Evolutionary conservation across 2,329 filamentous ascomycete genomes (phyloP).

Genomic region (Clonostachys rhizophaga): DNA sequence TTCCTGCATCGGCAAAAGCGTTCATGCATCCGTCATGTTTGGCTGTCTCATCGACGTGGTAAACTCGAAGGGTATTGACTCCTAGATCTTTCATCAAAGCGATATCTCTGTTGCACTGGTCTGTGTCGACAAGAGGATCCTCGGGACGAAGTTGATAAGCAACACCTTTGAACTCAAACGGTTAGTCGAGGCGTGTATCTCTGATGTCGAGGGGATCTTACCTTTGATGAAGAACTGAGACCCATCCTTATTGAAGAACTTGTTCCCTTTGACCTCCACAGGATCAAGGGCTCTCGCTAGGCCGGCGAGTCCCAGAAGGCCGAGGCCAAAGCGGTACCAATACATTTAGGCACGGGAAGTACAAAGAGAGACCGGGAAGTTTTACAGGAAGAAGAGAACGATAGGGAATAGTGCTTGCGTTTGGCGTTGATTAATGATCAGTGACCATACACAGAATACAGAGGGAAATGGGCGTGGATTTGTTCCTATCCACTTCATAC

Average conservation of each 20-base stretch:
- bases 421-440: no score
- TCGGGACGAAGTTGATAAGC: constrained; percentile 62
- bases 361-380: no score
- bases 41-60: constrained; percentile 71
- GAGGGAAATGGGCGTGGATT: no score
- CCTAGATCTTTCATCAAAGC: constrained; percentile 74
- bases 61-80: constrained; percentile 81
- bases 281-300: constrained; percentile 35
- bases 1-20: constrained; percentile 72
- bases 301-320: constrained; percentile 9
- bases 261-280: constrained; percentile 62
- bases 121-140: constrained; percentile 72
- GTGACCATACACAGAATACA: no score
- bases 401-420: no score
- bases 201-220: constrained; percentile 20
- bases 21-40: constrained; percentile 79
- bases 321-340: no score
- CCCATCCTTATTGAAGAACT: constrained; percentile 80
- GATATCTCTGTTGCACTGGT: constrained; percentile 74
- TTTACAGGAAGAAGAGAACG: background rate
- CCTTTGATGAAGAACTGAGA: constrained; percentile 83
- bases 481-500: no score
- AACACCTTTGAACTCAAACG: constrained; percentile 47
- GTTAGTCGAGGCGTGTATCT: background rate
- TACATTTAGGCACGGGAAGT: no score